These are phyloP conservation scores for Phytophthora aleatoria DNA, from an alignment of 352 stramenopile genomes.

Conservation along the genomic window DNA sequence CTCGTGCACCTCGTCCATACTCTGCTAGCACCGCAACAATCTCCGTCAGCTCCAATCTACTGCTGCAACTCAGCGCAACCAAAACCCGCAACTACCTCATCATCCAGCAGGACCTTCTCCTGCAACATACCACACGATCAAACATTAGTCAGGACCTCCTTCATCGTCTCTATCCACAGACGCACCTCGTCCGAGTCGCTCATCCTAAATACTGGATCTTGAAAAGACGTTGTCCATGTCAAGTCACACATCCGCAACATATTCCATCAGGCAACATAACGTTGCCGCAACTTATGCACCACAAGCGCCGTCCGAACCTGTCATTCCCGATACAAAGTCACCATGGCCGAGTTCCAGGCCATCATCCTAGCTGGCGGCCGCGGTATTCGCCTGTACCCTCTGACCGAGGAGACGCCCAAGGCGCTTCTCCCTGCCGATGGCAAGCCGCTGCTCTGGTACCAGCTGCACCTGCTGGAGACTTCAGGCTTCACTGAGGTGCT, in stretches of 20 bases:
- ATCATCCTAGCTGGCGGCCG: slow-evolving; percentile 82
- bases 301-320: neutral
- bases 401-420: slow-evolving; percentile 84
- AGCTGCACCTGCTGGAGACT: slow-evolving; percentile 78
- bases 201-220: slow-evolving; percentile 39
- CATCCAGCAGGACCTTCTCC: slow-evolving; percentile 50
- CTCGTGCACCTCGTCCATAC: slow-evolving; percentile 81
- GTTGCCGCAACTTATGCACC: neutral
- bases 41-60: neutral
- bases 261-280: neutral
- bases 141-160: neutral
- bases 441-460: slow-evolving; percentile 82
- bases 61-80: slow-evolving; percentile 1
- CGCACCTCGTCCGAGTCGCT: slow-evolving; percentile 62
- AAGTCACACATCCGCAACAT: neutral
- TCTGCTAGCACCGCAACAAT: slow-evolving; percentile 48
- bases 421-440: slow-evolving; percentile 63
- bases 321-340: slow-evolving; percentile 10
- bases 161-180: slow-evolving; percentile 9
- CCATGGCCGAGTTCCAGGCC: slow-evolving; percentile 85
- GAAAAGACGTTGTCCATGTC: slow-evolving; percentile 6
- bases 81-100: slow-evolving; percentile 40
- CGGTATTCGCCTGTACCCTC: slow-evolving; percentile 77
- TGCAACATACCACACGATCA: slow-evolving; percentile 13
- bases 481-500: slow-evolving; percentile 82